These are phyloP conservation scores for Xylariaceae sp. DNA, from an alignment of 2,329 filamentous ascomycete genomes.

Conservation along the genomic window DNA sequence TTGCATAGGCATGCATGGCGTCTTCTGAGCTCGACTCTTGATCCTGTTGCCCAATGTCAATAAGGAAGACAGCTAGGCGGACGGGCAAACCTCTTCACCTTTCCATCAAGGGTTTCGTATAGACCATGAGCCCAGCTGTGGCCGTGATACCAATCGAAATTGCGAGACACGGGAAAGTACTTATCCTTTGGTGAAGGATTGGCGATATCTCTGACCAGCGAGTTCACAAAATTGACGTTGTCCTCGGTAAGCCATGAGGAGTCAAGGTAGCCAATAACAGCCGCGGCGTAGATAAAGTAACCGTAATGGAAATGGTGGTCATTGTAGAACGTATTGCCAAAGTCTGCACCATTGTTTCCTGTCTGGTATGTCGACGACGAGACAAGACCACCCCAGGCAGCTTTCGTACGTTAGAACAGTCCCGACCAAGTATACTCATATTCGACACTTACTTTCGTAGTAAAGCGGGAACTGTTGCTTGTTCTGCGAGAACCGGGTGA, in stretches of 20 bases:
- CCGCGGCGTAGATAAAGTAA: constrained; percentile 84
- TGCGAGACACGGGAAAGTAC: constrained; percentile 76
- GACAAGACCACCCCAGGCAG: constrained; percentile 74
- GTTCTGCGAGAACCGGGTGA: constrained; percentile 63
- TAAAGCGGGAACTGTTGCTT: constrained; percentile 62
- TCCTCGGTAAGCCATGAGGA: constrained; percentile 61
- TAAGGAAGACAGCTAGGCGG: neutral
- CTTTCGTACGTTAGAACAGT: constrained; percentile 28
- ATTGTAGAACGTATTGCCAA: constrained; percentile 85
- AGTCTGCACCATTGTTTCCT: constrained; percentile 69
- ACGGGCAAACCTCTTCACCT: constrained; percentile 36
- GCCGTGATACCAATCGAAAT: constrained; percentile 92
- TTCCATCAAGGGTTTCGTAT: constrained; percentile 67
- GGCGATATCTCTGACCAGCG: constrained; percentile 75
- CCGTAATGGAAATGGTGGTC: constrained; percentile 76
- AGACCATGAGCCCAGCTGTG: constrained; percentile 90
- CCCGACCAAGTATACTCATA: neutral
- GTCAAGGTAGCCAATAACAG: constrained; percentile 77
- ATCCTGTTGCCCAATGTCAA: constrained; percentile 36
- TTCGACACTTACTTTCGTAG: constrained; percentile 50
- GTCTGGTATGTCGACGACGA: constrained; percentile 70
- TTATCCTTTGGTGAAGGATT: constrained; percentile 69
- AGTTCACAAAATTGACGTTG: constrained; percentile 79
- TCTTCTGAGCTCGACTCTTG: constrained; percentile 91
- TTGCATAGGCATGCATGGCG: constrained; percentile 76